Base-by-base conservation (phyloP, 768 basidiomycete species). In the Tricholoma terreum region DNA sequence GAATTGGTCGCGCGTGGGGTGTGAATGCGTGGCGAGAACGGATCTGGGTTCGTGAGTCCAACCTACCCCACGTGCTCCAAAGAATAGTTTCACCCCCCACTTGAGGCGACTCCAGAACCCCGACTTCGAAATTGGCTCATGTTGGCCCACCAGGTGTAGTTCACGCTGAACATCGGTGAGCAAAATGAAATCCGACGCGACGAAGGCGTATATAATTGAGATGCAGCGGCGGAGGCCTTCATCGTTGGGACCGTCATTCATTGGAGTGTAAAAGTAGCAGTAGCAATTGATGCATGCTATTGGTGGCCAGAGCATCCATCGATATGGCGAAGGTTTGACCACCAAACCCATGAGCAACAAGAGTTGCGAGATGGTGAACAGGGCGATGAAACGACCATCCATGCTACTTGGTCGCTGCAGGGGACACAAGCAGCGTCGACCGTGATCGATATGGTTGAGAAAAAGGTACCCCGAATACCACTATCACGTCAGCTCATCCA, bases 101-200 rank as follows among this genome's bases (percentile, higher is more conserved):
- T 56, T 51, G 0, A 65, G 35, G 6, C 71, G 66, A 21, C 45
- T 42, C 48, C 51, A 52, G 11, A 71, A 60, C 3, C 69, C 48
- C 9, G 56, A 54, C 5, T 61, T 38, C 6, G 61, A 56, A 14
- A 66, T 63, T 22, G 53, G 27, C 2, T 17, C 43, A n/a, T 58
- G 60, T 52, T 67, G 63, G 11, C 42, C 55, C 19, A 60, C 50
- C 1, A 56, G 48, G 11, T 56, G 62, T 4, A 73, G 46, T 14
- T 67, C 62, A 15, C 53, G 56, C 40, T 72, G 71, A 15, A 66
- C 66, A 30, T 72, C 66, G 4, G 60, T 67, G 52, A 74, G 59
- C 2, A 72, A 48, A 50, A 71, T 60, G 24, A 50, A 60, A 54
- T 57, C 60, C 48, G 62, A 48, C 21, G 56, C 54, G 30, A 53